A percentile compares a stretch with the other conserved stretches of the same genome.
These are phyloP conservation scores for Gloeophyllum trabeum DNA, from an alignment of 768 basidiomycete genomes.

Conservation along the genomic window DNA sequence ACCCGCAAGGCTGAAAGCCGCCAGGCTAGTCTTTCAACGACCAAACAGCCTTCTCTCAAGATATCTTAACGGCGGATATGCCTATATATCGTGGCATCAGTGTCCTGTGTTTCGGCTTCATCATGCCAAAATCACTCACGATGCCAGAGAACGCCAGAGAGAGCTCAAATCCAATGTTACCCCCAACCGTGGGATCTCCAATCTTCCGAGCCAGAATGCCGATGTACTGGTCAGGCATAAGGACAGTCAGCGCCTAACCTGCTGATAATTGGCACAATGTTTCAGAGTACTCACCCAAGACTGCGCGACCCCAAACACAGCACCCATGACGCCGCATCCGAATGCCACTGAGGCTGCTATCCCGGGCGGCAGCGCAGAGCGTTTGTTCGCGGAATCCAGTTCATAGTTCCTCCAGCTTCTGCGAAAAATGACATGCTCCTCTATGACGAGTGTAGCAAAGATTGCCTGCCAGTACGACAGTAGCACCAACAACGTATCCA, in stretches of 20 bases:
- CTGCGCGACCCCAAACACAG: conserved; percentile 17
- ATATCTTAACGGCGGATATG: background rate
- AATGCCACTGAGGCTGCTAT: conserved; percentile 18
- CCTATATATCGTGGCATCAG: background rate
- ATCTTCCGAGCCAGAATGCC: conserved; percentile 7
- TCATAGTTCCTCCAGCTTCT: conserved; percentile 18
- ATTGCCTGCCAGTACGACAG: conserved; percentile 27
- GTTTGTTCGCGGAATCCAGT: background rate
- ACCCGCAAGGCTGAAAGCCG: too few relatives aligned
- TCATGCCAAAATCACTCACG: background rate
- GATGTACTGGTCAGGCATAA: background rate
- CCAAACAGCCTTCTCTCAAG: background rate
- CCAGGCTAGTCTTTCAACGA: too few relatives aligned
- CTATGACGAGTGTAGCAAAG: conserved; percentile 21
- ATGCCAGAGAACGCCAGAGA: conserved; percentile 13
- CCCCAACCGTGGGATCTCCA: conserved; percentile 7
- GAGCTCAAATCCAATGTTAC: conserved; percentile 19
- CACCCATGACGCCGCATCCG: conserved; percentile 20
- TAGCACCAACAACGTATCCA: conserved; percentile 19
- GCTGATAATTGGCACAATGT: too few relatives aligned
- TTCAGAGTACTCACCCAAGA: conserved; percentile 10
- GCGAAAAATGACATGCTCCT: conserved; percentile 29
- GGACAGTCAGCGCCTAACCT: too few relatives aligned
- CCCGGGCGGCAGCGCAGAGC: conserved; percentile 10
- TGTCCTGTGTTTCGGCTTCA: background rate